Conservation (phyloP, 495 filamentous ascomycete genomes). For the Aspergillus nanangensis region DNA sequence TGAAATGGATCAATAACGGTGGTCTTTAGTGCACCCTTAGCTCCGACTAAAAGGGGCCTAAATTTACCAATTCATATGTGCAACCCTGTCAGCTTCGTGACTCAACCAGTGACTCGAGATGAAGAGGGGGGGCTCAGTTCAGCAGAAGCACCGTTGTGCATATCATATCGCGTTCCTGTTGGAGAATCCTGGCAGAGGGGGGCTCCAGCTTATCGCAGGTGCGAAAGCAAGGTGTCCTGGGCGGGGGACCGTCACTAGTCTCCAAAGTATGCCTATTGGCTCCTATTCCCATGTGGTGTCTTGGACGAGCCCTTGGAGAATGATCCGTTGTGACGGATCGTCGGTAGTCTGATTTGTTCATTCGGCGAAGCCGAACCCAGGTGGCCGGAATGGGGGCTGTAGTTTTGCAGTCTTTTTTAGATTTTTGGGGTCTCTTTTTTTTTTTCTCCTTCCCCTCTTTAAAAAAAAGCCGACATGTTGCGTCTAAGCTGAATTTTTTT, state of each 20-base stretch:
- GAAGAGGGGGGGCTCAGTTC: background rate
- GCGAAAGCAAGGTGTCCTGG: background rate
- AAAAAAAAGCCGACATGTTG: too few species aligned
- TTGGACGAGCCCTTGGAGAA: background rate
- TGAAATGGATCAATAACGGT: background rate
- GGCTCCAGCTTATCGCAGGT: background rate
- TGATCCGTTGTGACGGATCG: background rate
- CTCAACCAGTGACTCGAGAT: background rate
- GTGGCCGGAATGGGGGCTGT: background rate
- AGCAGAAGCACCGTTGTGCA: background rate
- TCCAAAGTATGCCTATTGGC: background rate
- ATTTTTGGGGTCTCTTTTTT: too few species aligned
- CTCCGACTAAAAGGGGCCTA: background rate
- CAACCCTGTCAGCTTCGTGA: background rate
- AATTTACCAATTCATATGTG: background rate
- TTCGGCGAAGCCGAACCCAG: background rate
- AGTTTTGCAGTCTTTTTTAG: too few species aligned
- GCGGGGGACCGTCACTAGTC: too few species aligned
- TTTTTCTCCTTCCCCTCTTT: too few species aligned
- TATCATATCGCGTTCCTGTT: background rate
- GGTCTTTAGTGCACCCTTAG: background rate
- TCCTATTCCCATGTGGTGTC: background rate
- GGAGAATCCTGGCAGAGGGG: background rate
- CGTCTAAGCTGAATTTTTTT: background rate
- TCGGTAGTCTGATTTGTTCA: background rate